Evolutionary conservation across 208 protist genomes (phyloP).

Genomic region (Leishmania tropica): DNA sequence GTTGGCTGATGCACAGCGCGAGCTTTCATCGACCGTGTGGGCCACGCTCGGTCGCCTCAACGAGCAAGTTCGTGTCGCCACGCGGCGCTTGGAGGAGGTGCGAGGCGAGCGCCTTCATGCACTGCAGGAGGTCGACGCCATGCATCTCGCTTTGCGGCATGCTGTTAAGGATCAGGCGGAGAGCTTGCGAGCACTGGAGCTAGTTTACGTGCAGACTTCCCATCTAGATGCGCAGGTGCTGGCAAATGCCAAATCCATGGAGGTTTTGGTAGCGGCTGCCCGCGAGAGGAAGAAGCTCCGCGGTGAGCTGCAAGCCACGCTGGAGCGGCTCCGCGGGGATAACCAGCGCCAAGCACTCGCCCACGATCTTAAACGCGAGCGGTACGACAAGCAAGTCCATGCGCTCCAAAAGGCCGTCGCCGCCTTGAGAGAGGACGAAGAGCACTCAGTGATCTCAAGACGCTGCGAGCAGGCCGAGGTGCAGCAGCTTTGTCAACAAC

Average conservation of each 20-base stretch:
- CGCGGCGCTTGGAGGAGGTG: constrained; percentile 30
- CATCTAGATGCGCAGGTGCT: constrained; percentile 44
- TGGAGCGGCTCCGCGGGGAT: constrained; percentile 16
- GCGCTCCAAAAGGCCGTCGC: constrained; percentile 14
- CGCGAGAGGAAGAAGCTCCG: constrained; percentile 22
- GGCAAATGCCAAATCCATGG: constrained; percentile 46
- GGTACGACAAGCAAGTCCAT: constrained; percentile 29
- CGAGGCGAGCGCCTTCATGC: constrained; percentile 37
- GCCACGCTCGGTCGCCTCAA: constrained; percentile 34
- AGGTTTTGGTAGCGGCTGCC: constrained; percentile 8
- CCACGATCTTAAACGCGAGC: constrained; percentile 22
- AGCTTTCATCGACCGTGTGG: constrained; percentile 48
- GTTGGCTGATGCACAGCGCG: constrained; percentile 34
- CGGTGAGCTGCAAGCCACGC: constrained; percentile 11
- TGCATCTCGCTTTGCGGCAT: constrained; percentile 36
- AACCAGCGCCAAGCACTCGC: constrained; percentile 16
- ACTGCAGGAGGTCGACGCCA: constrained; percentile 36
- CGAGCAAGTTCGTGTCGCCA: constrained; percentile 13
- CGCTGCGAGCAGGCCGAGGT: constrained; percentile 23
- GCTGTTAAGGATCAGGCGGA: constrained; percentile 49
- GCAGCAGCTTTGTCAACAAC: constrained; percentile 24
- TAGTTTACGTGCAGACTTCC: constrained; percentile 36
- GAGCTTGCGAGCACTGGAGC: constrained; percentile 42
- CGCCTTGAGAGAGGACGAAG: constrained; percentile 11
- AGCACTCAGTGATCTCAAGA: neutral